Conservation (phyloP, 768 basidiomycete genomes). For the Podaxis sp. region DNA sequence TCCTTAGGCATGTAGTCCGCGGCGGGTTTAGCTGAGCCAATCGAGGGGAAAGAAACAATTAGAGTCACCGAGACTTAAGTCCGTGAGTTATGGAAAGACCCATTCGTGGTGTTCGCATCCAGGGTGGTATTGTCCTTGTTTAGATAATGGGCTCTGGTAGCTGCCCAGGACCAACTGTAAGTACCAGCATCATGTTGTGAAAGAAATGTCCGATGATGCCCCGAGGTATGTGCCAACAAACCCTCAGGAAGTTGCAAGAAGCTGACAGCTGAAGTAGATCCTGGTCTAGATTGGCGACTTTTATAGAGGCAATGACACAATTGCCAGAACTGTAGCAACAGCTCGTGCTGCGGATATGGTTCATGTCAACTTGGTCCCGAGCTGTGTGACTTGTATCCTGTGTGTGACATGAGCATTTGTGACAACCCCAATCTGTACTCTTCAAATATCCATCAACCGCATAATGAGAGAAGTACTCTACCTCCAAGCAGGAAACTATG, state of each 20-base stretch:
- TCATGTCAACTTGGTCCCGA: too few species aligned
- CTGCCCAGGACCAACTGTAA: slow-evolving; percentile 1
- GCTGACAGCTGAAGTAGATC: background rate
- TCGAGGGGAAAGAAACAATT: slow-evolving; percentile 30
- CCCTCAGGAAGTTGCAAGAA: background rate
- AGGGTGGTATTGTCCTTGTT: background rate
- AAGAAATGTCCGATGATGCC: slow-evolving; percentile 23
- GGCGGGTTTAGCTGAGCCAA: slow-evolving; percentile 7
- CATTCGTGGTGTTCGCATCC: background rate
- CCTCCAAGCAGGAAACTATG: slow-evolving; percentile 66
- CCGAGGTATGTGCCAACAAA: slow-evolving; percentile 24
- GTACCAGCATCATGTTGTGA: background rate
- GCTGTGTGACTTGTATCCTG: background rate
- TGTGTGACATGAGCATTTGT: background rate
- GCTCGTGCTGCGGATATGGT: too few species aligned
- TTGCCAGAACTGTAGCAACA: background rate
- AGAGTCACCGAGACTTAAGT: slow-evolving; percentile 28
- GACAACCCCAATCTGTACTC: background rate
- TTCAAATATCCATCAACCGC: background rate
- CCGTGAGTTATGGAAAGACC: slow-evolving; percentile 19
- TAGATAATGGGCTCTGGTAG: background rate
- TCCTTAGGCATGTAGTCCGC: background rate
- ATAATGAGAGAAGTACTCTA: slow-evolving; percentile 78
- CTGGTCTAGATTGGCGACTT: background rate
- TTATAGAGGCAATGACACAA: background rate